Evolutionary conservation across 306 rosid genomes (phyloP).

Genomic region (Senna siamea): DNA sequence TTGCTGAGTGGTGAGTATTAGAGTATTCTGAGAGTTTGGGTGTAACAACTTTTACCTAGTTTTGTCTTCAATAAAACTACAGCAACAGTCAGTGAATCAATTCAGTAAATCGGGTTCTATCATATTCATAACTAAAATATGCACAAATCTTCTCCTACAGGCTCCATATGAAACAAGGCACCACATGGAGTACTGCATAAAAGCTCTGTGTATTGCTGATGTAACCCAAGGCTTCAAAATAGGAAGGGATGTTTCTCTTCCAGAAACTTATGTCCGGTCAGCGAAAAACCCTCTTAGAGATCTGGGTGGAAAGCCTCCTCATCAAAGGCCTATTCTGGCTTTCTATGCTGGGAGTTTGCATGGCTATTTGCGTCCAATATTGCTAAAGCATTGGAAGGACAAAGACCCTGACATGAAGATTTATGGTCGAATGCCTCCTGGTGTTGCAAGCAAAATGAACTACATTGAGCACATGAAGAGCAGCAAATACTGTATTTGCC

Average conservation of each 20-base stretch:
- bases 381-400: constrained; percentile 86
- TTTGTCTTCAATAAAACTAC: too few species aligned
- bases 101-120: too few species aligned
- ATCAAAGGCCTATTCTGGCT: constrained; percentile 69
- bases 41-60: too few species aligned
- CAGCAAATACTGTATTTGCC: constrained; percentile 93
- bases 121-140: too few species aligned
- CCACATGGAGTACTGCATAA: constrained; percentile 95
- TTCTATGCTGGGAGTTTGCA: constrained; percentile 91
- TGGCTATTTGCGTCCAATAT: constrained; percentile 75
- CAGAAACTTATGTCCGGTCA: constrained; percentile 81
- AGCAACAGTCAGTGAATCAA: too few species aligned
- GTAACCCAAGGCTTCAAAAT: constrained; percentile 85
- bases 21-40: too few species aligned
- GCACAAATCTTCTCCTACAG: constrained; percentile 46
- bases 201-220: constrained; percentile 93
- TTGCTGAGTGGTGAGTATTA: too few species aligned
- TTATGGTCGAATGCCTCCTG: constrained; percentile 81
- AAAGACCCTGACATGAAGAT: constrained; percentile 82
- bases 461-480: constrained; percentile 90
- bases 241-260: constrained; percentile 89
- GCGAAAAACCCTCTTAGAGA: constrained; percentile 75
- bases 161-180: constrained; percentile 97
- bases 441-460: constrained; percentile 79
- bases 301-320: constrained; percentile 84